Percentiles rank a stretch among this genome's conserved stretches.
Evolutionary conservation across 805 yeast species (phyloP).

Genomic region (Wickerhamomyces rabaulensis): DNA sequence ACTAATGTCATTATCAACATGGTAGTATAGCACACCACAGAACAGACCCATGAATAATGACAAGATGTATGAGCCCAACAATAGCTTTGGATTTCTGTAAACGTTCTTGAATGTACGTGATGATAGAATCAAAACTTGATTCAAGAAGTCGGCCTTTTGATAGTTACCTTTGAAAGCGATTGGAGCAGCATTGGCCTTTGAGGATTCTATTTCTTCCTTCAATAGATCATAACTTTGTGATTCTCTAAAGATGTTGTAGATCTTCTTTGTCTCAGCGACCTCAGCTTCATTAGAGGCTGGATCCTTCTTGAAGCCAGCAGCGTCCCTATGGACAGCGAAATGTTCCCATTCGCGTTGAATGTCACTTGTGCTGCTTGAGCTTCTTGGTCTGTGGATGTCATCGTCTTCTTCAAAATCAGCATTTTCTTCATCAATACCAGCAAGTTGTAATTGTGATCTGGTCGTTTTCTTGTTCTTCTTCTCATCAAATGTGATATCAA

Average conservation of each 20-base stretch:
- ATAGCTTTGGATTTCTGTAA: conserved; percentile 87
- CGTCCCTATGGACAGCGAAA: conserved; percentile 76
- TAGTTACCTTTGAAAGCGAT: conserved; percentile 21
- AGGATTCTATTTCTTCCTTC: conserved; percentile 26
- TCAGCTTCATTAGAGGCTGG: not conserved
- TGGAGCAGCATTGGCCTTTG: conserved; percentile 17
- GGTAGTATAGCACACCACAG: conserved; percentile 81
- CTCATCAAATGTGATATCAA: conserved; percentile 78
- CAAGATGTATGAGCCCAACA: conserved; percentile 76
- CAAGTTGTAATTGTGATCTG: conserved; percentile 7
- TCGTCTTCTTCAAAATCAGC: conserved; percentile 21
- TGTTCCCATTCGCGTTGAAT: conserved; percentile 84
- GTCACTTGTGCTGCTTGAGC: conserved; percentile 34
- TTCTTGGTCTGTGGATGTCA: conserved; percentile 27
- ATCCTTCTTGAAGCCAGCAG: conserved; percentile 26
- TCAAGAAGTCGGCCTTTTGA: conserved; percentile 46
- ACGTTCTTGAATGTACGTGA: conserved; percentile 88
- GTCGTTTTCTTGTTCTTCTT: conserved; percentile 10
- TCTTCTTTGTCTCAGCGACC: conserved; percentile 5
- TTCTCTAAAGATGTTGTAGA: conserved; percentile 28
- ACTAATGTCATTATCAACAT: conserved; percentile 81
- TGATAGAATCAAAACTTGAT: conserved; percentile 70
- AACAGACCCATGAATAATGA: conserved; percentile 74
- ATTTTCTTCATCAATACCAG: conserved; percentile 27
- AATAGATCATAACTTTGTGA: conserved; percentile 27